phyloP scores from a whole-genome alignment of 129 eudicot genomes.

The Calendula officinalis region DNA sequence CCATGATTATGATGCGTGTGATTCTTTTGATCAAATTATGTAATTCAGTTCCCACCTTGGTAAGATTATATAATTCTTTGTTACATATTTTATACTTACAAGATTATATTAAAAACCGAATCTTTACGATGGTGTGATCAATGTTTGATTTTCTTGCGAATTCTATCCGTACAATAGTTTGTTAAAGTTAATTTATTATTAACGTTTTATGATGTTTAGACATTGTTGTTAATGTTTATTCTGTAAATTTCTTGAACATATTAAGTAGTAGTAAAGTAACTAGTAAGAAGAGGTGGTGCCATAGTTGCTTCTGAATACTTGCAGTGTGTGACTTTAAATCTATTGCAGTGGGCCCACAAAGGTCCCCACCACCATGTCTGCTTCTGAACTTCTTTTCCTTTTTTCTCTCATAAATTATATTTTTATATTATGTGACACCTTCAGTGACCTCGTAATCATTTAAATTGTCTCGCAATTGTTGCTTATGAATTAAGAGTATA shows the following conservation, averaged over 20 bases:
- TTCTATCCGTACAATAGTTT: constrained; percentile 17
- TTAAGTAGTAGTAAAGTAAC: constrained; percentile 19
- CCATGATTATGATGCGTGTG: constrained; percentile 26
- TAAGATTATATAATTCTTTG: constrained; percentile 28
- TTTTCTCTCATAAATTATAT: neutral
- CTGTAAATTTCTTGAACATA: constrained; percentile 26
- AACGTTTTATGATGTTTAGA: constrained; percentile 12
- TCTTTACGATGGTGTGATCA: constrained; percentile 16
- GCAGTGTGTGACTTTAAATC: constrained; percentile 25
- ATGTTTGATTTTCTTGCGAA: constrained; percentile 46
- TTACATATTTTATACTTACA: constrained; percentile 36
- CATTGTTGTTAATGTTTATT: constrained; percentile 23
- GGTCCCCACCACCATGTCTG: constrained; percentile 38
- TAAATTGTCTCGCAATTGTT: neutral
- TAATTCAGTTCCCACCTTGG: constrained; percentile 70
- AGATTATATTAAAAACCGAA: neutral
- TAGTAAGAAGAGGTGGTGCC: constrained; percentile 23
- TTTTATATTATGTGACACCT: neutral
- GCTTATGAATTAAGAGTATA: neutral
- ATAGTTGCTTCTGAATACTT: constrained; percentile 23
- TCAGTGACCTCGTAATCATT: neutral
- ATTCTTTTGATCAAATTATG: constrained; percentile 47
- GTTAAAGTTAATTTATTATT: neutral
- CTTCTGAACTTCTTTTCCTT: neutral
- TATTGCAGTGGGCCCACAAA: constrained; percentile 26